Percentiles rank a stretch among this genome's conserved stretches.
phyloP scores from a whole-genome alignment of 2,329 filamentous ascomycete genomes.

The Fusarium poae region DNA sequence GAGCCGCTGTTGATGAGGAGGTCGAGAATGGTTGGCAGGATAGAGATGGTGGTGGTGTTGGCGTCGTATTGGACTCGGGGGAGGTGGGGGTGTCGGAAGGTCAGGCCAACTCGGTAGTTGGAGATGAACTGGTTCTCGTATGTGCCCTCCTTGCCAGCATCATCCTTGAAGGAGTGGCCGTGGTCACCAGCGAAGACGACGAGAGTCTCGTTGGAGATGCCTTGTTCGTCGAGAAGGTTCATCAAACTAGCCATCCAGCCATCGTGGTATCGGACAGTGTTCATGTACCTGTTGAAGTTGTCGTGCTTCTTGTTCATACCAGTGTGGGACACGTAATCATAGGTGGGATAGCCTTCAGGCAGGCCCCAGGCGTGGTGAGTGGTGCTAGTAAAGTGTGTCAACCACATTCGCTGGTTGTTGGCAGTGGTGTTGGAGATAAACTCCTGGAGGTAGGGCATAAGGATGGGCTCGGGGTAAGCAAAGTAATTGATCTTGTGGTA shows the following conservation, averaged over 20 bases:
- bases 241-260: slow-evolving; percentile 52
- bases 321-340: slow-evolving; percentile 42
- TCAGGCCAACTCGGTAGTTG: slow-evolving; percentile 52
- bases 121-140: slow-evolving; percentile 51
- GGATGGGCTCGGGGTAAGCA: slow-evolving; percentile 51
- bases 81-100: slow-evolving; percentile 52
- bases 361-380: slow-evolving; percentile 53
- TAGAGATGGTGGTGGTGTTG: slow-evolving; percentile 52
- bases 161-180: slow-evolving; percentile 53
- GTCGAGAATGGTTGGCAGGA: slow-evolving; percentile 54
- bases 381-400: slow-evolving; percentile 55
- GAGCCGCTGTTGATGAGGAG: slow-evolving; percentile 53
- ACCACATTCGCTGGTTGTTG: slow-evolving; percentile 54
- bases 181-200: slow-evolving; percentile 54
- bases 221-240: slow-evolving; percentile 51
- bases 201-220: slow-evolving; percentile 53
- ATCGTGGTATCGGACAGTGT: slow-evolving; percentile 52
- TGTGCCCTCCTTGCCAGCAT: slow-evolving; percentile 50
- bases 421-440: slow-evolving; percentile 52
- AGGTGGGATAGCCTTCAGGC: slow-evolving; percentile 40
- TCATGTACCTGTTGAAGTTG: slow-evolving; percentile 53
- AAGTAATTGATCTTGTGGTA: slow-evolving; percentile 53
- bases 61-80: slow-evolving; percentile 51
- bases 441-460: slow-evolving; percentile 52
- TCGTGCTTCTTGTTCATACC: slow-evolving; percentile 47